Evolutionary conservation across 2,329 filamentous ascomycete species (phyloP), one percentile per base, ranked within the genome.

Genomic region (Colletotrichum sp.): DNA sequence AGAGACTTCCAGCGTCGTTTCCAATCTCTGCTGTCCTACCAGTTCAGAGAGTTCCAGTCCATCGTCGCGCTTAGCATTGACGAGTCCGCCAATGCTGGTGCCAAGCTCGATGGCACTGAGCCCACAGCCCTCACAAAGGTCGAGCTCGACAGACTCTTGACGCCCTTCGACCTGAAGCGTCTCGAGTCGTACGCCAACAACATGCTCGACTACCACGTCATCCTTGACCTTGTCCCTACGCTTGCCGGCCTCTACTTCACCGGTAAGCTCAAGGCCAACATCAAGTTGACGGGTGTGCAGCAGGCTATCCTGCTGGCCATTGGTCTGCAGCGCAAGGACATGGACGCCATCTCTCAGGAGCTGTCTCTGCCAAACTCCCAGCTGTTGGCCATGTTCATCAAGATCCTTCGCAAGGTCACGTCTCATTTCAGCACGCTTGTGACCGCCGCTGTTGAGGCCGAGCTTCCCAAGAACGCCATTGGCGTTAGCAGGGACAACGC

Each of bases 141-240:
- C 1, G 94, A 96, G 77, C 90, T 99, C 8, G 96, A 98, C 81
- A 87, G 88, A 19, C 84, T 93, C 4, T 91, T 99, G 84, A 95
- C 95, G 5, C 96, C 97, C 0, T 98, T 97, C 83, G 97, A 99
- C 83, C 91, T 98, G 77, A 98, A 98, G 88, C 93, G 97, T 32
- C 89, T 99, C 5, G 96, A 98, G 82, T 96, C 94, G 59, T 99
- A 99, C 81, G 95, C 97, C 19, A 98, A 98, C 85, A 98, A 98
- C 85, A 94, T 98, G 90, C 92, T 99, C 57, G 98, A 99, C 85
- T 98, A 98, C 87, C 98, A 98, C 82, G 96, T 98, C 79, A 97
- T 99, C 71, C 90, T 98, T 32, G 98, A 99, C 83, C 91, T 99
- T 81, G 90, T 99, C 72, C 97, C 97, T 0, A 91, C 90, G 2